Evolutionary conservation across 1,284 basidiomycete species (phyloP).

Genomic region (Ustilago trichophora): DNA sequence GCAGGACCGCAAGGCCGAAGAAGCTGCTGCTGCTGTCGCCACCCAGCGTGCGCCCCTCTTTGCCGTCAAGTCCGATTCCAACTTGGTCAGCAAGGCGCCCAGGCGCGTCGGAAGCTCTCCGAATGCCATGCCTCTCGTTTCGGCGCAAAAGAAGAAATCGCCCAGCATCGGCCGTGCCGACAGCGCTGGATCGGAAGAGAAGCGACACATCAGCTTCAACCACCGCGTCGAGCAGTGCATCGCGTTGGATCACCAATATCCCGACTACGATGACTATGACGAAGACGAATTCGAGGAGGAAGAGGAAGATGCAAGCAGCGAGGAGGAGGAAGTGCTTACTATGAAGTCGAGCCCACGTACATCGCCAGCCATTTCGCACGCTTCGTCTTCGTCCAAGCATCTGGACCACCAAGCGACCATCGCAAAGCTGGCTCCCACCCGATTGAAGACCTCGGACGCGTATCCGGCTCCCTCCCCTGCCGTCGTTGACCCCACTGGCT

Average conservation of each 20-base stretch:
- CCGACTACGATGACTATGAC: conserved; percentile 54
- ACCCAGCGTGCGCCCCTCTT: conserved; percentile 37
- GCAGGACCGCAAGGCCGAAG: conserved; percentile 40
- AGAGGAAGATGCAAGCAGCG: conserved; percentile 70
- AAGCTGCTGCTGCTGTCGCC: too few species aligned
- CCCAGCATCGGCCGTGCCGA: conserved; percentile 33
- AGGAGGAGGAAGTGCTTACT: conserved; percentile 70
- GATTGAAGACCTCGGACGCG: conserved; percentile 78
- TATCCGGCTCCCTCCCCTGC: conserved; percentile 69
- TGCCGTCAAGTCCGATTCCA: conserved; percentile 54
- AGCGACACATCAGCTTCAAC: conserved; percentile 94
- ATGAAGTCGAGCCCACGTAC: conserved; percentile 55
- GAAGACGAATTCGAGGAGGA: conserved; percentile 68
- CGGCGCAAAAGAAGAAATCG: conserved; percentile 34
- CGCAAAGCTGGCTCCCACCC: conserved; percentile 90
- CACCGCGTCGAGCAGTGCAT: conserved; percentile 98
- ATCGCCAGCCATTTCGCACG: conserved; percentile 43
- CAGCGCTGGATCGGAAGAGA: conserved; percentile 59
- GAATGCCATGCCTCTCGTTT: conserved; percentile 28
- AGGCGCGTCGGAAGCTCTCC: conserved; percentile 45
- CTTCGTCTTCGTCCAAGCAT: conserved; percentile 30
- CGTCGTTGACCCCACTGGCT: conserved; percentile 73
- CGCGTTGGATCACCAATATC: conserved; percentile 73
- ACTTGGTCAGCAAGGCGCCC: conserved; percentile 35
- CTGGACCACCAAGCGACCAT: conserved; percentile 69